phyloP scores from a whole-genome alignment of 306 rosid genomes.

The Ormosia semicastrata region DNA sequence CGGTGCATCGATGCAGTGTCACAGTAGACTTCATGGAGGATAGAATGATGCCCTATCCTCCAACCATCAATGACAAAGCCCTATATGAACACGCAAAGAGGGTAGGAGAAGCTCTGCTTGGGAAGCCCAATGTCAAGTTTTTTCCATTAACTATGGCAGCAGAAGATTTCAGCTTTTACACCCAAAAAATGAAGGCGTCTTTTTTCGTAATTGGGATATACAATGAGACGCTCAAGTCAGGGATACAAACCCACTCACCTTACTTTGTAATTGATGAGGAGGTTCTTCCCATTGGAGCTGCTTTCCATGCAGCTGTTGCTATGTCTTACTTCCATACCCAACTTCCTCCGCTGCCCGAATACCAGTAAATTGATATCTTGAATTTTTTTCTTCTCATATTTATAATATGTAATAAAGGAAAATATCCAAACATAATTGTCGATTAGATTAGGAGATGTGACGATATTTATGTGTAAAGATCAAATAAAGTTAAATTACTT shows the following conservation, averaged over 20 bases:
- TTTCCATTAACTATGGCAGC: constrained; percentile 47
- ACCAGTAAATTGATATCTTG: background rate
- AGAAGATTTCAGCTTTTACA: constrained; percentile 59
- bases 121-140: constrained; percentile 48
- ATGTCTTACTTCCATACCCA: constrained; percentile 41
- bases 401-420: background rate
- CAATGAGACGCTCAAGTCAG: constrained; percentile 39
- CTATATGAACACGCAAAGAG: constrained; percentile 45
- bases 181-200: constrained; percentile 41
- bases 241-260: constrained; percentile 45
- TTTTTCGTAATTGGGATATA: constrained; percentile 38
- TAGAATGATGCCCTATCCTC: constrained; percentile 36
- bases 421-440: too few species aligned
- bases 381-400: background rate
- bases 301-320: constrained; percentile 52
- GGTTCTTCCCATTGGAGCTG: constrained; percentile 56
- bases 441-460: too few species aligned
- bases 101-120: constrained; percentile 47
- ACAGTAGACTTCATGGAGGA: constrained; percentile 53
- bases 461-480: too few species aligned
- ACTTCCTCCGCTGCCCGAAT: background rate
- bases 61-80: constrained; percentile 42
- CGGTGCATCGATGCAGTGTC: constrained; percentile 43
- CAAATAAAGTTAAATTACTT: too few species aligned
- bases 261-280: constrained; percentile 50